Percentiles rank a stretch among this genome's conserved stretches.
Conservation (phyloP, 768 basidiomycete species). For the Pilatotrama ljubarskyi region DNA sequence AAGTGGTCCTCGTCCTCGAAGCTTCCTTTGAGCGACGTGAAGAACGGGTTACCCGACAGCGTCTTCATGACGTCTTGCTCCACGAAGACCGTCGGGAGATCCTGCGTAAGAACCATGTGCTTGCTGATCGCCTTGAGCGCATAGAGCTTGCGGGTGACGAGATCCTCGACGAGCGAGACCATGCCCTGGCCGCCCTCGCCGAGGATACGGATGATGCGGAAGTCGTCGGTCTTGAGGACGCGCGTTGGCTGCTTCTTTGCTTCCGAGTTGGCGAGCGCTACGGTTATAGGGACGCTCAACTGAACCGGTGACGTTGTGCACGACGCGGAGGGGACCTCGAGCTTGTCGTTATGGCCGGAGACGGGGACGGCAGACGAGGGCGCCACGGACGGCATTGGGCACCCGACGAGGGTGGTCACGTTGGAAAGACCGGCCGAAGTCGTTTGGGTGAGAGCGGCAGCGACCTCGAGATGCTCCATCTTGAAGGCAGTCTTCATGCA, state of each 20-base stretch:
- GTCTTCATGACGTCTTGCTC: constrained; percentile 16
- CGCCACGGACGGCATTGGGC: neutral
- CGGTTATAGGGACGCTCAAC: too few species aligned
- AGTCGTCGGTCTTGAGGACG: constrained; percentile 37
- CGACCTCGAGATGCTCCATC: constrained; percentile 5
- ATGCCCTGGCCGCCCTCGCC: constrained; percentile 22
- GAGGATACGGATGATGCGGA: constrained; percentile 17
- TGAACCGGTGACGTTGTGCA: neutral
- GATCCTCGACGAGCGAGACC: constrained; percentile 26
- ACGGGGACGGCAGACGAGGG: neutral
- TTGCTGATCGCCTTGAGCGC: constrained; percentile 92
- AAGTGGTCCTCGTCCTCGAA: constrained; percentile 20
- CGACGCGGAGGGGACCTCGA: neutral
- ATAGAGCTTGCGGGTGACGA: constrained; percentile 42
- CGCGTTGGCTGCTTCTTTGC: constrained; percentile 81
- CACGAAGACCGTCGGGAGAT: neutral
- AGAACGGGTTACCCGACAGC: constrained; percentile 7
- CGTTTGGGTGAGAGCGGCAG: neutral
- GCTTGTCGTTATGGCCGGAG: neutral
- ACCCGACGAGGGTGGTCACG: constrained; percentile 16
- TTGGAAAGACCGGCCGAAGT: neutral
- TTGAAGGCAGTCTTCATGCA: neutral
- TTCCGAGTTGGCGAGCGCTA: constrained; percentile 53
- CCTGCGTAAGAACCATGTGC: constrained; percentile 94
- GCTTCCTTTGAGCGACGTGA: constrained; percentile 5